phyloP scores from a whole-genome alignment of 768 basidiomycete species.

The Coprinopsis sp. region DNA sequence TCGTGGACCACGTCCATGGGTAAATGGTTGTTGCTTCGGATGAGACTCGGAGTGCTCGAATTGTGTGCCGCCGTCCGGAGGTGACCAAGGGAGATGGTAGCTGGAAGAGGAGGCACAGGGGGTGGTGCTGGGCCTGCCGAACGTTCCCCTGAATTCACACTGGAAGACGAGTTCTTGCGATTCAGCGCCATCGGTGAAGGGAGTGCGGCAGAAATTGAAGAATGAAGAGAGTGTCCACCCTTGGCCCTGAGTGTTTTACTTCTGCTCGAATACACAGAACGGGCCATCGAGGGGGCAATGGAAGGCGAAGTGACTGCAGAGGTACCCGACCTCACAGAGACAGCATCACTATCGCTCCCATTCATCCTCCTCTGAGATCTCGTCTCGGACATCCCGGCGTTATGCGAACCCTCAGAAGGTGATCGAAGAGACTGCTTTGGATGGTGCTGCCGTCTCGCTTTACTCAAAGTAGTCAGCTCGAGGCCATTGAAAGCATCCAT shows the following conservation, averaged over 20 bases:
- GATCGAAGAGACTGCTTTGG: conserved; percentile 19
- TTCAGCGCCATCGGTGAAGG: conserved; percentile 29
- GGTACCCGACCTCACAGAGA: conserved; percentile 50
- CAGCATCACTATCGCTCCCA: conserved; percentile 42
- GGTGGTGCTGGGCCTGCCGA: conserved; percentile 23
- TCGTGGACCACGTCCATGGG: conserved; percentile 51
- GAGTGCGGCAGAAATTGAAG: conserved; percentile 17
- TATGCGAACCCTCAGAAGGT: conserved; percentile 24
- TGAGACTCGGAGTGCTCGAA: conserved; percentile 48
- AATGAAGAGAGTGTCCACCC: conserved; percentile 18
- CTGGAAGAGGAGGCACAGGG: conserved; percentile 32
- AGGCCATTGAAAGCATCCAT: conserved; percentile 80
- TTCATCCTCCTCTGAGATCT: conserved; percentile 31
- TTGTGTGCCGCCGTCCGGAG: conserved; percentile 30
- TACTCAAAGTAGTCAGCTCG: conserved; percentile 64
- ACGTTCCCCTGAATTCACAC: conserved; percentile 46
- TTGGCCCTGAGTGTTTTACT: conserved; percentile 30
- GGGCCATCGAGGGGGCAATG: conserved; percentile 39
- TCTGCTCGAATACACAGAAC: conserved; percentile 39
- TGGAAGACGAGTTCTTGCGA: conserved; percentile 60
- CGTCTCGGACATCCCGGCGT: conserved; percentile 18
- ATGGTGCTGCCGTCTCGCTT: conserved; percentile 32
- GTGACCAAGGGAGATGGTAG: conserved; percentile 23
- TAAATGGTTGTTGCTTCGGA: conserved; percentile 43
- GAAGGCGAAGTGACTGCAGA: conserved; percentile 48